A percentile compares a stretch with the other conserved stretches of the same genome.
Evolutionary conservation across 345 rosid genomes (phyloP).

Genomic region (Cardamine resedifolia): DNA sequence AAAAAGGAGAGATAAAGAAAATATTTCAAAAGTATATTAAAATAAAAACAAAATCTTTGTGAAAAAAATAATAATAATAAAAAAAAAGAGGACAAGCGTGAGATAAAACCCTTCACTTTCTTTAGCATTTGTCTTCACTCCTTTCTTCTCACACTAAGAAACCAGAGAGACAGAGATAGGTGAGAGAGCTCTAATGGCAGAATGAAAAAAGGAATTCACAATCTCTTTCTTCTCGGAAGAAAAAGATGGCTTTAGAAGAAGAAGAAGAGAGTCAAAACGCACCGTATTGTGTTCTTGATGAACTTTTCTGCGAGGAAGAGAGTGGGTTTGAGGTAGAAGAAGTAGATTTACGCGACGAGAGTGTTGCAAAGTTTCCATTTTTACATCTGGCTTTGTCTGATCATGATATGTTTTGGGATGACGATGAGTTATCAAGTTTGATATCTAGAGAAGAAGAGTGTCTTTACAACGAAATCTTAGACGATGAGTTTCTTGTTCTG

Average conservation of each 20-base stretch:
- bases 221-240: slow-evolving; percentile 48
- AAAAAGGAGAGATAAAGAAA: neutral
- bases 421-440: slow-evolving; percentile 54
- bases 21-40: neutral
- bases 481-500: slow-evolving; percentile 34
- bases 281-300: slow-evolving; percentile 48
- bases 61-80: neutral
- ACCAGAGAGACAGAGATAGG: slow-evolving; percentile 9
- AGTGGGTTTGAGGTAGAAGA: slow-evolving; percentile 43
- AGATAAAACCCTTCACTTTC: slow-evolving; percentile 56
- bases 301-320: slow-evolving; percentile 73
- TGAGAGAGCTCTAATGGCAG: slow-evolving; percentile 38
- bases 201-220: slow-evolving; percentile 51
- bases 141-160: slow-evolving; percentile 4
- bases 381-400: slow-evolving; percentile 47
- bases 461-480: slow-evolving; percentile 32
- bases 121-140: slow-evolving; percentile 33
- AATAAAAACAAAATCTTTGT: neutral
- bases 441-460: slow-evolving; percentile 59
- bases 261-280: slow-evolving; percentile 39
- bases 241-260: slow-evolving; percentile 63
- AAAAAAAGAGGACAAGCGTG: slow-evolving; percentile 54
- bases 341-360: slow-evolving; percentile 18
- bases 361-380: slow-evolving; percentile 23
- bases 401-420: slow-evolving; percentile 62